Evolutionary conservation across 1,284 basidiomycete genomes (phyloP).

Genomic region (Tranzscheliella williamsii): DNA sequence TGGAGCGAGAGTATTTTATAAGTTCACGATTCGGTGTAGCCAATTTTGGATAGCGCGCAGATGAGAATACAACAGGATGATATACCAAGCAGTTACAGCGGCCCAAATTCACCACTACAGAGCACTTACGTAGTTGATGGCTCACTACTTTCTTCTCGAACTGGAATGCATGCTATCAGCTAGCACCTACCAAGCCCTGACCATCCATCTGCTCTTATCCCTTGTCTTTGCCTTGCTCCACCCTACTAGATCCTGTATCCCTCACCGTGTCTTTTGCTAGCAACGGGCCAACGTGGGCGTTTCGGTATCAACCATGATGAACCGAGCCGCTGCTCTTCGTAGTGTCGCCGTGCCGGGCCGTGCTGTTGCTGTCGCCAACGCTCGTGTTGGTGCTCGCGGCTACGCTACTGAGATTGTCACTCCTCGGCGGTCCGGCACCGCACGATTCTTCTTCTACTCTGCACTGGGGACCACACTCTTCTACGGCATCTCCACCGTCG

Average conservation of each 20-base stretch:
- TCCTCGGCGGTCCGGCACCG: slow-evolving; percentile 19
- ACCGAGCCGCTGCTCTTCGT: slow-evolving; percentile 34
- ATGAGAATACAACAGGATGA: too few species aligned
- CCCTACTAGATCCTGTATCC: not conserved
- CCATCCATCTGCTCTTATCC: not conserved
- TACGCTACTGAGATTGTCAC: slow-evolving; percentile 25
- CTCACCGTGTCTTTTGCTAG: not conserved
- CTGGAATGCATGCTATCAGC: not conserved
- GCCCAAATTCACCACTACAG: too few species aligned
- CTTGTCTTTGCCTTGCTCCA: not conserved
- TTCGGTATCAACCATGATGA: slow-evolving; percentile 13
- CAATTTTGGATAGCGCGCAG: too few species aligned
- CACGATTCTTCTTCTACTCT: slow-evolving; percentile 42
- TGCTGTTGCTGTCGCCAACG: slow-evolving; percentile 11
- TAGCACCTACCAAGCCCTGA: too few species aligned
- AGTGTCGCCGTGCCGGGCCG: slow-evolving; percentile 20
- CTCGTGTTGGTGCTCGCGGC: slow-evolving; percentile 10
- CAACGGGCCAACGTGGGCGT: not conserved
- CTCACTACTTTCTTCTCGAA: not conserved
- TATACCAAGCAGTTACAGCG: too few species aligned
- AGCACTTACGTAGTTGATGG: slow-evolving; percentile 4
- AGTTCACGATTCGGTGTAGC: too few species aligned
- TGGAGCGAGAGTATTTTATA: too few species aligned
- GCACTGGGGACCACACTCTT: slow-evolving; percentile 45
- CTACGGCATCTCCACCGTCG: slow-evolving; percentile 54